phyloP scores from a whole-genome alignment of 371 early-diverging fungal species.

The Apophysomyces trapeziformis region DNA sequence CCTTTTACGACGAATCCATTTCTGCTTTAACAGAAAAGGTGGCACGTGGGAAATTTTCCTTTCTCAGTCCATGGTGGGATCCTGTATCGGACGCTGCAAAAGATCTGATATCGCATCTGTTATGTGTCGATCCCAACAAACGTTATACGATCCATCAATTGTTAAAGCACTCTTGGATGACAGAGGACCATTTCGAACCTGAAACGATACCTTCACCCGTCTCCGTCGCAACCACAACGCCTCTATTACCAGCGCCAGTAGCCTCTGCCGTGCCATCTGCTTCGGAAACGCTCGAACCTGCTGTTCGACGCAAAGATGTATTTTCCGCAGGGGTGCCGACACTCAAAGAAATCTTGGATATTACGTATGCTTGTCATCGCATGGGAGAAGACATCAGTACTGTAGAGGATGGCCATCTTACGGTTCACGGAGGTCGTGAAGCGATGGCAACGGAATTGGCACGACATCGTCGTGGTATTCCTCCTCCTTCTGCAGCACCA shows the following conservation, averaged over 20 bases:
- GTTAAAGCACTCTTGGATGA: constrained; percentile 79
- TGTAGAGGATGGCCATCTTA: constrained; percentile 39
- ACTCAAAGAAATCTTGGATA: constrained; percentile 64
- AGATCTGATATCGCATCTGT: constrained; percentile 80
- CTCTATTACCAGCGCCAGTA: constrained; percentile 29
- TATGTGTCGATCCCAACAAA: constrained; percentile 82
- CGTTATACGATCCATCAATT: constrained; percentile 87
- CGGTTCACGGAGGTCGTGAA: neutral
- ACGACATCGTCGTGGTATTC: constrained; percentile 11
- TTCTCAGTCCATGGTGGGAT: constrained; percentile 91
- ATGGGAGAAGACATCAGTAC: constrained; percentile 43
- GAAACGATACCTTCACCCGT: neutral
- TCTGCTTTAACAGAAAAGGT: constrained; percentile 77
- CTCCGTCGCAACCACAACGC: neutral
- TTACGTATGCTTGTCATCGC: constrained; percentile 63
- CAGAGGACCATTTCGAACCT: constrained; percentile 20
- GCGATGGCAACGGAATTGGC: constrained; percentile 4
- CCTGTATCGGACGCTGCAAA: constrained; percentile 74
- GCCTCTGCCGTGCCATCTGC: constrained; percentile 21
- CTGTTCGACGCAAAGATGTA: constrained; percentile 25
- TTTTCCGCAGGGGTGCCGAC: constrained; percentile 54
- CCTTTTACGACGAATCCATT: constrained; percentile 87
- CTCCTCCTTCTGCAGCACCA: constrained; percentile 3
- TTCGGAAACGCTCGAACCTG: constrained; percentile 20
- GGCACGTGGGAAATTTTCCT: constrained; percentile 74